Base-by-base conservation (phyloP, 352 stramenopile species). In the Aphanomyces cochlioides region DNA sequence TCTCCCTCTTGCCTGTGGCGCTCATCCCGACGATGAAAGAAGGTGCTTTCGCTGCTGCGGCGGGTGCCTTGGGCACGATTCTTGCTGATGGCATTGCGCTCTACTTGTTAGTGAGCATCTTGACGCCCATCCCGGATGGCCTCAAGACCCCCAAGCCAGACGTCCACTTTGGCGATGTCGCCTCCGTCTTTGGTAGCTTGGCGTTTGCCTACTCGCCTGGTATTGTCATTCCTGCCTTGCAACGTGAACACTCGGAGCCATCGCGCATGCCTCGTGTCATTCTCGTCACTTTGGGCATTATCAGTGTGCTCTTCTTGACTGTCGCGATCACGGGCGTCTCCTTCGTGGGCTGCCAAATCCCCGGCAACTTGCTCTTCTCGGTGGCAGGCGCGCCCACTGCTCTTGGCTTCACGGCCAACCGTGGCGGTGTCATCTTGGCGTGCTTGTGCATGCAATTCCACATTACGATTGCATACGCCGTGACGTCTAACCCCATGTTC, bases 241-340 rank as follows among this genome's bases (percentile, higher is more conserved):
- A 87, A 47, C 80, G 81, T 13, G 79, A 90, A 54, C 83, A 90
- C 75, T 82, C 72, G 56, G 73, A 88, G 28, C 83, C 83, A 0
- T 75, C 76, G n/a, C 79, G 83, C 39, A 89, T 90, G 83, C 81
- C 83, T 2, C 79, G 80, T 19, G 79, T 90, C 8, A 79, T 89
- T 13, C 63, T 69, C 28, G 77, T 87, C 4, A 90, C 83, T 3
- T 67, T 90, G 38, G 76, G 66, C 2, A 78, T 89, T 40, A 74
- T 86, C 47, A 93, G 85, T 59, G 89, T 74, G 54, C 43, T 74
- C 17, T 75, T 75, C 45, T 19, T 75, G 4, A 19, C 56, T 36
- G 47, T 75, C 28, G 40, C 70, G 15, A 69, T 72, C 43, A 37
- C 47, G 5, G 70, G 70, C 6, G 53, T 74, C 43, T 66, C 39